A percentile compares a stretch with the other conserved stretches of the same genome.
Evolutionary conservation across 352 stramenopile species (phyloP).

Genomic region (Phytophthora fragariaefolia): DNA sequence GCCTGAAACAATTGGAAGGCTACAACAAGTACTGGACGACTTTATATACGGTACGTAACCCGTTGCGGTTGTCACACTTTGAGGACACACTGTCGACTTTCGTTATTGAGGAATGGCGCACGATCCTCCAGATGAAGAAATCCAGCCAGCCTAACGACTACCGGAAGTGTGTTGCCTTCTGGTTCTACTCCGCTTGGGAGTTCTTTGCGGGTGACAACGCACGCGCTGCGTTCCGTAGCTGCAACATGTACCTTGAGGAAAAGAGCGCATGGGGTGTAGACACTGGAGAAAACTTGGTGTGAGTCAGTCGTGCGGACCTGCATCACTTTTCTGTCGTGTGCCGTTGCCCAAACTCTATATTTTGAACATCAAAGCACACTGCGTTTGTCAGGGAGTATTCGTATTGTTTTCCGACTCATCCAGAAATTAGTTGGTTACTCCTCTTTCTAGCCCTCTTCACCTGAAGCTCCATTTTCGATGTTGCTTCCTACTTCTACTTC

Average conservation of each 20-base stretch:
- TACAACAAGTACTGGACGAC: slow-evolving; percentile 89
- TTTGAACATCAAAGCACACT: slow-evolving; percentile 18
- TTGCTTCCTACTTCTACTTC: slow-evolving; percentile 16
- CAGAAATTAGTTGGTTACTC: slow-evolving; percentile 5
- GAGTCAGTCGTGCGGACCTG: slow-evolving; percentile 6
- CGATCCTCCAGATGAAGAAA: slow-evolving; percentile 82
- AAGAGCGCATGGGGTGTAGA: slow-evolving; percentile 58
- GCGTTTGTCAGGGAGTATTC: slow-evolving; percentile 26
- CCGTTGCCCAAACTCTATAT: slow-evolving; percentile 23
- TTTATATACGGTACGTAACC: slow-evolving; percentile 77
- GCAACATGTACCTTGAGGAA: slow-evolving; percentile 88
- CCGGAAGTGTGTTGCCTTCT: slow-evolving; percentile 88
- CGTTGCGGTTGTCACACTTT: slow-evolving; percentile 75
- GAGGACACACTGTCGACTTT: slow-evolving; percentile 75
- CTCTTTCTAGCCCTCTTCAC: slow-evolving; percentile 21
- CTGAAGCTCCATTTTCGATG: slow-evolving; percentile 13
- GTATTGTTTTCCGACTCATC: slow-evolving; percentile 5
- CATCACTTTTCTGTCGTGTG: slow-evolving; percentile 12
- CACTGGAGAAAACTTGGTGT: slow-evolving; percentile 33
- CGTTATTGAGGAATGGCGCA: slow-evolving; percentile 78
- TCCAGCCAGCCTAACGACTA: slow-evolving; percentile 88
- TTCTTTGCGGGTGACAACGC: slow-evolving; percentile 82
- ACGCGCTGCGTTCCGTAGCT: slow-evolving; percentile 75
- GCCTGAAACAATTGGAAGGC: slow-evolving; percentile 77
- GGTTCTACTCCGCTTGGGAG: slow-evolving; percentile 88